Evolutionary conservation across 768 basidiomycete species (phyloP).

Genomic region (Lactarius sanguifluus): DNA sequence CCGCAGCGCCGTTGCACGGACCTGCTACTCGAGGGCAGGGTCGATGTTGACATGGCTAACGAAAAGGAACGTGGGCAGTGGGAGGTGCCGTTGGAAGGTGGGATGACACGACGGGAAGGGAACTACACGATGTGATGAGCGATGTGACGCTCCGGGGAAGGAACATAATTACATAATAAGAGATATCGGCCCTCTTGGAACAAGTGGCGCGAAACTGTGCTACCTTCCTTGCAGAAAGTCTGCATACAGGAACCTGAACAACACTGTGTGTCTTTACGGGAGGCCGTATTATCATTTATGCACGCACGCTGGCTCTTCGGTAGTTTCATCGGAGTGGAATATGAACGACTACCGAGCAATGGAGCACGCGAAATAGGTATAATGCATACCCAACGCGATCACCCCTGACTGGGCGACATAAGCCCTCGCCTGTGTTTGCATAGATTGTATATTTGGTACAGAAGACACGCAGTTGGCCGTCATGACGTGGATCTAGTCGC

Average conservation of each 20-base stretch:
- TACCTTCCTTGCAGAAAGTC: not conserved
- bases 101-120: slow-evolving; percentile 48
- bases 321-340: not conserved
- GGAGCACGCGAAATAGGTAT: not conserved
- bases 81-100: slow-evolving; percentile 71
- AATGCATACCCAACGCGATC: not conserved
- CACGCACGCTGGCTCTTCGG: not conserved
- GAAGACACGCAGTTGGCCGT: no score
- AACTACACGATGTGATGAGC: no score
- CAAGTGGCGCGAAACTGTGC: not conserved
- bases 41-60: slow-evolving; percentile 37
- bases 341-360: not conserved
- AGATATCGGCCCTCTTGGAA: no score
- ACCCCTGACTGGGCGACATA: no score
- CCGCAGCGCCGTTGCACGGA: slow-evolving; percentile 52
- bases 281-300: not conserved
- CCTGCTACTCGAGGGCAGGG: slow-evolving; percentile 40
- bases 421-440: no score
- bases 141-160: no score
- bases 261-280: not conserved
- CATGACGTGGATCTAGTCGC: no score
- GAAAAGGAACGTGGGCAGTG: slow-evolving; percentile 32
- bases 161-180: no score
- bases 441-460: no score
- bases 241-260: not conserved